Conservation (phyloP, 2,329 filamentous ascomycete species). For the Aphanoascus verrucosus region DNA sequence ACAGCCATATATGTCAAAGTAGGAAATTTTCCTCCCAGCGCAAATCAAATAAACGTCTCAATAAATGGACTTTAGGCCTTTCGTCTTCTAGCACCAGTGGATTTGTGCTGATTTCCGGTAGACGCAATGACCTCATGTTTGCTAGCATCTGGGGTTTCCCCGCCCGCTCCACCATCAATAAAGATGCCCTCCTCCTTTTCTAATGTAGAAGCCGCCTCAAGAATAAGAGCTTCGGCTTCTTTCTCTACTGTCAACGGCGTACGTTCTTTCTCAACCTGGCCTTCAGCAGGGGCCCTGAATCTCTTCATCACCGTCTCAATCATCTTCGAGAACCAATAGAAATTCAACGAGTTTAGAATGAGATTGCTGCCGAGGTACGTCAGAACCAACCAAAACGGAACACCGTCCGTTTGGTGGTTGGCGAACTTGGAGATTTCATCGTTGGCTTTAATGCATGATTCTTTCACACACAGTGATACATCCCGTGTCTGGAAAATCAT, state of each 20-base stretch:
- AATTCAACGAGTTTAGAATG: slow-evolving; percentile 52
- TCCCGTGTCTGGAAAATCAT: slow-evolving; percentile 29
- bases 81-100: slow-evolving; percentile 9
- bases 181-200: slow-evolving; percentile 17
- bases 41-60: neutral
- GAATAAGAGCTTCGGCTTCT: slow-evolving; percentile 24
- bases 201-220: slow-evolving; percentile 23
- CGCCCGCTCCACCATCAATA: slow-evolving; percentile 15
- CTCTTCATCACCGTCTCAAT: slow-evolving; percentile 53
- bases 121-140: neutral
- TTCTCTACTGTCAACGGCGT: slow-evolving; percentile 21
- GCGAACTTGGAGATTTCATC: slow-evolving; percentile 43
- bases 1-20: neutral
- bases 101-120: neutral
- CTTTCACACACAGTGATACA: slow-evolving; percentile 29
- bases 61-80: slow-evolving; percentile 7
- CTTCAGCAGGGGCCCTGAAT: slow-evolving; percentile 37
- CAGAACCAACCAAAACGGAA: slow-evolving; percentile 50
- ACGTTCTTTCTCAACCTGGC: slow-evolving; percentile 18
- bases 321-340: slow-evolving; percentile 60
- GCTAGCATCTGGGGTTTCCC: neutral
- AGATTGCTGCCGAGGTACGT: slow-evolving; percentile 50
- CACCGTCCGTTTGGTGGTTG: slow-evolving; percentile 24
- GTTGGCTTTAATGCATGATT: slow-evolving; percentile 32
- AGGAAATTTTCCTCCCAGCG: no score